A percentile compares a stretch with the other conserved stretches of the same genome.
phyloP scores from a whole-genome alignment of 148 eudicot genomes.

The Fagopyrum tataricum region DNA sequence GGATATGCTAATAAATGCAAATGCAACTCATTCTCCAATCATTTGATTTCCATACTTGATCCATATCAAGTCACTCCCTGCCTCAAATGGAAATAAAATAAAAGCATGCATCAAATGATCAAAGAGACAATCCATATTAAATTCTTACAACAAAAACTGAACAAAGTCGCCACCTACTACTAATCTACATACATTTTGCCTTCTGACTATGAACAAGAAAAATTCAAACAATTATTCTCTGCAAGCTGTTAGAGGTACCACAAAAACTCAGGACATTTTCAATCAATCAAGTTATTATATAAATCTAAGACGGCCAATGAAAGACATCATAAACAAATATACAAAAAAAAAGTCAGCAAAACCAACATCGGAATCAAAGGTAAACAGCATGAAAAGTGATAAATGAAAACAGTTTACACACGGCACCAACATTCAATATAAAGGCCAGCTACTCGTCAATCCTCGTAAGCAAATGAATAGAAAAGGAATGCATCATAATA shows the following conservation, averaged over 20 bases:
- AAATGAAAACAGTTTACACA: too few relatives aligned
- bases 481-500: too few relatives aligned
- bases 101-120: background rate
- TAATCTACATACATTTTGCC: background rate
- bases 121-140: background rate
- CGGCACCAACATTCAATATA: too few relatives aligned
- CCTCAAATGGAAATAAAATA: background rate
- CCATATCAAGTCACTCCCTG: background rate
- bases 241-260: background rate
- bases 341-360: background rate
- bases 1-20: background rate
- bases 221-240: background rate
- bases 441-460: too few relatives aligned
- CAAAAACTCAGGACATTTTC: background rate
- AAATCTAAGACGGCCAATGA: constrained; percentile 1
- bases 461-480: too few relatives aligned
- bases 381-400: background rate
- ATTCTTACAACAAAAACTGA: background rate
- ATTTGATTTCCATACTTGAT: background rate
- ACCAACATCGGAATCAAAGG: background rate
- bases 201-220: background rate
- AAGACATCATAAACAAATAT: background rate
- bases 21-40: background rate
- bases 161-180: background rate
- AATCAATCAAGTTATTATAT: background rate